phyloP scores from a whole-genome alignment of 23 red algal genomes.

The Rhodosorus marinus region DNA sequence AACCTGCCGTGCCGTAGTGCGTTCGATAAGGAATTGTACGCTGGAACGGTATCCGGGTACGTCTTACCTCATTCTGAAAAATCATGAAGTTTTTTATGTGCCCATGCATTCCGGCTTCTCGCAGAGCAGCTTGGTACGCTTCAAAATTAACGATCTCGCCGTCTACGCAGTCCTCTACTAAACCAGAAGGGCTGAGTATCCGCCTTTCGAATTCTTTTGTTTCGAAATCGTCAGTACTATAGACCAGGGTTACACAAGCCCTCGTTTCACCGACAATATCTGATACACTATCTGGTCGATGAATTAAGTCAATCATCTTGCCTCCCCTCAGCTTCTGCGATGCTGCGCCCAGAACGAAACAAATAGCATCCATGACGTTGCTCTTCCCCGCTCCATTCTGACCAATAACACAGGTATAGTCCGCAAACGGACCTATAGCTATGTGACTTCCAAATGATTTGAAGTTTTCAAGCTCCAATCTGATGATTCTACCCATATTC shows the following conservation, averaged over 20 bases:
- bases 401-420: slow-evolving; percentile 75
- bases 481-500: no score
- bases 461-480: slow-evolving; percentile 97
- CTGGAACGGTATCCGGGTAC: no score
- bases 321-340: slow-evolving; percentile 55
- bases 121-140: no score
- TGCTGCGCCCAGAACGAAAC: slow-evolving; percentile 72
- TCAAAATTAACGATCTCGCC: no score
- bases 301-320: slow-evolving; percentile 62
- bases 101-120: slow-evolving; percentile 30
- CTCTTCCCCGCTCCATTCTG: slow-evolving; percentile 90
- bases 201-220: no score
- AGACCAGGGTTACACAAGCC: no score
- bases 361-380: slow-evolving; percentile 95
- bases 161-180: no score
- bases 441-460: slow-evolving; percentile 82
- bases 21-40: no score
- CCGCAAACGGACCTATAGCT: slow-evolving; percentile 49
- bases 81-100: slow-evolving; percentile 79
- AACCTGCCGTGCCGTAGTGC: no score
- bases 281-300: slow-evolving; percentile 9
- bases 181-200: no score
- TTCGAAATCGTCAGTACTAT: no score
- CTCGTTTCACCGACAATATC: no score
- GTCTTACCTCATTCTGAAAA: slow-evolving; percentile 80